Conservation (phyloP, 148 eudicot species). For the Rhododendron williamsianum region DNA sequence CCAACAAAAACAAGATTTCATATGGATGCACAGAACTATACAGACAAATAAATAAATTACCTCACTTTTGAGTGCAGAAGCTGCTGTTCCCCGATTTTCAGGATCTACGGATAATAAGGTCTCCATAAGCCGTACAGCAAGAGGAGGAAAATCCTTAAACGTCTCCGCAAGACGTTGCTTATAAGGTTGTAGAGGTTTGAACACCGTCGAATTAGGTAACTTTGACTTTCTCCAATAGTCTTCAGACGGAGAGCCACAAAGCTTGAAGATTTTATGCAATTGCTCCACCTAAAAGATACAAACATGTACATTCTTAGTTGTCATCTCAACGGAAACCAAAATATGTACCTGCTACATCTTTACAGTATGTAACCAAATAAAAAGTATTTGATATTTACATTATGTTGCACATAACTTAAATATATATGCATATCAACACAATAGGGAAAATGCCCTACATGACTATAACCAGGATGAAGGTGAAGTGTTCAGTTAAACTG, state of each 20-base stretch:
- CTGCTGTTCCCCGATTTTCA: conserved; percentile 66
- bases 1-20: not conserved
- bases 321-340: not conserved
- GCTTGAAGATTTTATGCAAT: conserved; percentile 84
- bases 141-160: conserved; percentile 56
- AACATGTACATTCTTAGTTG: not conserved
- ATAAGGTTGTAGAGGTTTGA: conserved; percentile 65
- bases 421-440: not conserved
- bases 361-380: not conserved
- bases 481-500: not conserved
- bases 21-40: not conserved
- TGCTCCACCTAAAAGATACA: conserved; percentile 65
- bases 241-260: conserved; percentile 89
- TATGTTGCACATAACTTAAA: not conserved
- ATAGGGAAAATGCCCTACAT: not conserved
- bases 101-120: conserved; percentile 76
- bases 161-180: conserved; percentile 55
- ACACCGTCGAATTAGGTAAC: conserved; percentile 63
- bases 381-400: not conserved
- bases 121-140: conserved; percentile 64
- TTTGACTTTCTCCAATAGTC: conserved; percentile 71
- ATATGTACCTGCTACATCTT: not conserved
- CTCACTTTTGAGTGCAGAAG: conserved; percentile 73
- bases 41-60: conserved; percentile 22
- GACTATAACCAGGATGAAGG: not conserved